Conservation (phyloP, 1,284 basidiomycete genomes). For the Ceratobasidium sp. region DNA sequence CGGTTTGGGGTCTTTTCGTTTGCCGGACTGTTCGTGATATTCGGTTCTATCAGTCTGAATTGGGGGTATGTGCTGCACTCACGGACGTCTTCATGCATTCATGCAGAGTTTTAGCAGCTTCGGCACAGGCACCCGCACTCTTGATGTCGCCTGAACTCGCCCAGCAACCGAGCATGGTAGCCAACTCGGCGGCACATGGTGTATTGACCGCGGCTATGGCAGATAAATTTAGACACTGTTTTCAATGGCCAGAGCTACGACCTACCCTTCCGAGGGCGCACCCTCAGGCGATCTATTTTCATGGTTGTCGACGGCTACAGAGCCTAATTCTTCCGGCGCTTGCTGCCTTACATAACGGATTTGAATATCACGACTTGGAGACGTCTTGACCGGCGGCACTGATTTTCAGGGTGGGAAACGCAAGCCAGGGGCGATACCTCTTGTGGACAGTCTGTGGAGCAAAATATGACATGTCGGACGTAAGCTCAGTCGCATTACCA, state of each 20-base stretch:
- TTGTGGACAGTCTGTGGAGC: neutral
- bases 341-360: neutral
- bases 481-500: neutral
- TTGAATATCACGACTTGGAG: neutral
- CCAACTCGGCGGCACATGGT: constrained; percentile 78
- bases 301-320: constrained; percentile 49
- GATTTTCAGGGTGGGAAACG: neutral
- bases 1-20: constrained; percentile 67
- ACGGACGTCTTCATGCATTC: constrained; percentile 89
- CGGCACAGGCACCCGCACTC: constrained; percentile 66
- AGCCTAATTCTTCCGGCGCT: constrained; percentile 24
- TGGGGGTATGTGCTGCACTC: no score
- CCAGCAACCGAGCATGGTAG: constrained; percentile 90
- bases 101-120: constrained; percentile 71
- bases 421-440: neutral
- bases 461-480: neutral
- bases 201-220: constrained; percentile 48
- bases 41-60: no score
- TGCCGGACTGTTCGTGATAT: constrained; percentile 68
- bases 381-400: neutral
- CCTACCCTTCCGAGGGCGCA: constrained; percentile 77
- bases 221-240: neutral
- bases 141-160: constrained; percentile 79
- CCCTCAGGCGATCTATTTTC: constrained; percentile 80
- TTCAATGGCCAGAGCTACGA: constrained; percentile 29